Evolutionary conservation across 345 rosid species (phyloP).

Genomic region (Tarenaya hassleriana): DNA sequence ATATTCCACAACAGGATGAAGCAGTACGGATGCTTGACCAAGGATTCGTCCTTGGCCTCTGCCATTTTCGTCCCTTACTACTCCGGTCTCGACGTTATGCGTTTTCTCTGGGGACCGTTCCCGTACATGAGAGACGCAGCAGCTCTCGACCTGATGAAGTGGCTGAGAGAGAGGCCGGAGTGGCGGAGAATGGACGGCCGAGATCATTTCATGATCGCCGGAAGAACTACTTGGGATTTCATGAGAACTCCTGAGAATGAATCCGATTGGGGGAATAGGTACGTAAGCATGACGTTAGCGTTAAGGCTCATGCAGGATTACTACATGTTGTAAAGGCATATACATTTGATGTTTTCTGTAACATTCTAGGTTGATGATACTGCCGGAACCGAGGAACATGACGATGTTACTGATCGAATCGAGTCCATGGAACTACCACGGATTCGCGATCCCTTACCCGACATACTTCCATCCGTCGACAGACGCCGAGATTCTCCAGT

Average conservation of each 20-base stretch:
- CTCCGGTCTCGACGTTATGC: constrained; percentile 64
- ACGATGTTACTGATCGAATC: constrained; percentile 64
- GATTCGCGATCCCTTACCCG: constrained; percentile 75
- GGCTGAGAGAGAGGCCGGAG: constrained; percentile 57
- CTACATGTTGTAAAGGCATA: too few relatives aligned
- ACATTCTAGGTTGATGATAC: constrained; percentile 38
- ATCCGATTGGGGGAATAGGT: constrained; percentile 67
- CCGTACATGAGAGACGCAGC: constrained; percentile 47
- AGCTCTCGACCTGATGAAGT: constrained; percentile 42
- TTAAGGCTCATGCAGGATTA: neutral
- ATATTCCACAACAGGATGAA: constrained; percentile 80
- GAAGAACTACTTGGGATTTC: constrained; percentile 82
- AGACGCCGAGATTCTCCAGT: constrained; percentile 38
- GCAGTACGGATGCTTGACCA: constrained; percentile 62
- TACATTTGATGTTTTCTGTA: too few relatives aligned
- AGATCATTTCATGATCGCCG: constrained; percentile 86
- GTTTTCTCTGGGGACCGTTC: constrained; percentile 55
- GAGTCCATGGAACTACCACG: constrained; percentile 66
- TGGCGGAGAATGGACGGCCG: constrained; percentile 61
- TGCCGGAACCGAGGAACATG: constrained; percentile 68
- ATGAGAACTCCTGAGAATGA: constrained; percentile 44
- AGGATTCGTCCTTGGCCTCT: constrained; percentile 57
- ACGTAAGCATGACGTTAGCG: too few relatives aligned
- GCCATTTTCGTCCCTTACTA: constrained; percentile 72
- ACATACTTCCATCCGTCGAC: constrained; percentile 72